Percentiles rank a stretch among this genome's conserved stretches.
Evolutionary conservation across 2,329 filamentous ascomycete genomes (phyloP).

Genomic region (Chrysosporium keratinophilum): DNA sequence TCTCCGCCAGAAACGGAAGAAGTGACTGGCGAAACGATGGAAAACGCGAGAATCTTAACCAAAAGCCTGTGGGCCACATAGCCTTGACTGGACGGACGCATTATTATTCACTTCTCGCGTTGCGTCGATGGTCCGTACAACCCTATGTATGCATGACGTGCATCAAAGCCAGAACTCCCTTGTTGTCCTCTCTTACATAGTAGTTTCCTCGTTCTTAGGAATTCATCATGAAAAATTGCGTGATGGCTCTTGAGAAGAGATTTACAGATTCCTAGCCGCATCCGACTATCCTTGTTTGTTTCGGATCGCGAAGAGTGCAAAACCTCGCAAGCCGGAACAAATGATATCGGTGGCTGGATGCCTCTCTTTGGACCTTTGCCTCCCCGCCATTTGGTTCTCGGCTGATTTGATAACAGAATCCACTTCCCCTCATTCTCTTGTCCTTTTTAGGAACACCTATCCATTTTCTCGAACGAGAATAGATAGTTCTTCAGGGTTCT

Average conservation of each 20-base stretch:
- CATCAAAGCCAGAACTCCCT: slow-evolving; percentile 2
- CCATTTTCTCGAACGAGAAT: not conserved
- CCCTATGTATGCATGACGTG: slow-evolving; percentile 5
- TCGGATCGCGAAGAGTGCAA: not conserved
- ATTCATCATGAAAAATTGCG: not conserved
- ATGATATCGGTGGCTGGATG: slow-evolving; percentile 2
- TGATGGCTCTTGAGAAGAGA: not conserved
- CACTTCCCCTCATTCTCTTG: not conserved
- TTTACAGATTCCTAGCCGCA: not conserved
- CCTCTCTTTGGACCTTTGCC: not conserved
- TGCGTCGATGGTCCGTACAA: not conserved
- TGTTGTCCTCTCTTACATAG: not conserved
- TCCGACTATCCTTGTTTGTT: not conserved
- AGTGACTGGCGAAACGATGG: not conserved
- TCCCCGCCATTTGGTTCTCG: slow-evolving; percentile 3
- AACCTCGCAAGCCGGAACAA: not conserved
- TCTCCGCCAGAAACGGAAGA: not conserved
- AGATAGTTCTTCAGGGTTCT: not conserved
- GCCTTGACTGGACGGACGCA: not conserved
- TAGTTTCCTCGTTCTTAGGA: not conserved
- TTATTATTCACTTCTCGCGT: not conserved
- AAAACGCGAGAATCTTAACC: not conserved
- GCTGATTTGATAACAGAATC: not conserved
- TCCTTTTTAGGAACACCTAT: not conserved
- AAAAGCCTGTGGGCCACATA: too few species aligned